Evolutionary conservation across 2,329 filamentous ascomycete species (phyloP).

Genomic region (Graphiopsis chlorocephala): DNA sequence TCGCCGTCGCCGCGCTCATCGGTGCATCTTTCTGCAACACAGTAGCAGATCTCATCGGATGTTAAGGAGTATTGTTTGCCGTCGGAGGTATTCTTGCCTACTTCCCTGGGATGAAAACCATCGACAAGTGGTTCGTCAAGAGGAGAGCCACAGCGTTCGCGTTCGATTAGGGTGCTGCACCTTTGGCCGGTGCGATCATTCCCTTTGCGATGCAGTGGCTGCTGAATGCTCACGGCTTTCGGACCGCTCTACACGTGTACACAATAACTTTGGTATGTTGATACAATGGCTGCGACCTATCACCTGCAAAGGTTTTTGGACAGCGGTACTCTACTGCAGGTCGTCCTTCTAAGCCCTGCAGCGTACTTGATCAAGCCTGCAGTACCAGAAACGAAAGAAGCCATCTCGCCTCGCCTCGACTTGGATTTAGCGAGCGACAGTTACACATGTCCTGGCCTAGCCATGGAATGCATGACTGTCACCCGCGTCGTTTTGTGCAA

Average conservation of each 20-base stretch:
- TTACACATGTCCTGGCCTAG: too few relatives aligned
- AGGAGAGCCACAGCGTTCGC: constrained; percentile 41
- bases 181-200: constrained; percentile 44
- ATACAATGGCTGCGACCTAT: background rate
- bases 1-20: constrained; percentile 35
- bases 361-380: background rate
- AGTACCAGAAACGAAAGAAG: background rate
- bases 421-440: too few relatives aligned
- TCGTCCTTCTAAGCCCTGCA: background rate
- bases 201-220: constrained; percentile 45
- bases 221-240: constrained; percentile 41
- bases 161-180: constrained; percentile 44
- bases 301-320: background rate
- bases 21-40: constrained; percentile 34
- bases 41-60: constrained; percentile 36
- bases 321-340: background rate
- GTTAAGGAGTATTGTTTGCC: constrained; percentile 39
- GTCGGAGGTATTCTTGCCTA: constrained; percentile 50
- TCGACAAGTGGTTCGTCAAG: constrained; percentile 50
- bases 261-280: constrained; percentile 27
- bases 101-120: constrained; percentile 47
- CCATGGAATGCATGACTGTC: too few relatives aligned
- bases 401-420: background rate
- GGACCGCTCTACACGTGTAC: constrained; percentile 44
- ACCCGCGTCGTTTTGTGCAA: too few relatives aligned